phyloP scores from a whole-genome alignment of 2,329 filamentous ascomycete genomes.

The Fulvia fulva region DNA sequence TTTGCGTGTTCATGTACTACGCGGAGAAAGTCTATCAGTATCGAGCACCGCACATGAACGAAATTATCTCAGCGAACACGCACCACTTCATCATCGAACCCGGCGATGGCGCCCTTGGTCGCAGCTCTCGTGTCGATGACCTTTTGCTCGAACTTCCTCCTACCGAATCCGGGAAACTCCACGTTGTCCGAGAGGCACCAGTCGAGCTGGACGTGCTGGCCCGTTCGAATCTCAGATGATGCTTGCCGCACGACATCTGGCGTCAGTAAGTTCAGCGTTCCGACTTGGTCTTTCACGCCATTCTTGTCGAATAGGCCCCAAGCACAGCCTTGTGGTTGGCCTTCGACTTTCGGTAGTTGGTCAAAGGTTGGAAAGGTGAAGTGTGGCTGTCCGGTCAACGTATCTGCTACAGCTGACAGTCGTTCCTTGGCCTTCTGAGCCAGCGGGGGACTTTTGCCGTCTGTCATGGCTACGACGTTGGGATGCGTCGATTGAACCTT shows the following conservation, averaged over 20 bases:
- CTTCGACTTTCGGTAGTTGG: conserved; percentile 21
- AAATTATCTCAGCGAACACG: neutral
- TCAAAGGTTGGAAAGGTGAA: conserved; percentile 25
- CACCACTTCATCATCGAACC: conserved; percentile 48
- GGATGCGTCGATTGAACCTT: neutral
- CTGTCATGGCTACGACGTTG: neutral
- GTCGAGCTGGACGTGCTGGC: conserved; percentile 53
- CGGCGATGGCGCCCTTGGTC: conserved; percentile 13
- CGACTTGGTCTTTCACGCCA: conserved; percentile 44
- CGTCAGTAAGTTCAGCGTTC: conserved; percentile 53
- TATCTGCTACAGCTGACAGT: conserved; percentile 21
- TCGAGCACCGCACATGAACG: neutral
- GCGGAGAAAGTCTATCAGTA: neutral
- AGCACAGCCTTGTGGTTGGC: conserved; percentile 21
- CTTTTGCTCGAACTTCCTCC: conserved; percentile 29
- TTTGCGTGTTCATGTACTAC: conserved; percentile 48
- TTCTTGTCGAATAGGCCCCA: conserved; percentile 19
- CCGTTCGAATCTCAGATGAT: conserved; percentile 43
- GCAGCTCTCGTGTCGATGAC: conserved; percentile 22
- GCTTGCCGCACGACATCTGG: conserved; percentile 43
- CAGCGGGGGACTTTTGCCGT: neutral
- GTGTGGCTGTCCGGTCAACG: conserved; percentile 13
- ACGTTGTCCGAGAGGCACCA: conserved; percentile 34
- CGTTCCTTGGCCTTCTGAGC: conserved; percentile 17
- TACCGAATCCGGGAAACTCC: conserved; percentile 30